Evolutionary conservation across 2,329 filamentous ascomycete genomes (phyloP), one percentile per base, ranked within the genome.

Genomic region (Hortaea sp.): DNA sequence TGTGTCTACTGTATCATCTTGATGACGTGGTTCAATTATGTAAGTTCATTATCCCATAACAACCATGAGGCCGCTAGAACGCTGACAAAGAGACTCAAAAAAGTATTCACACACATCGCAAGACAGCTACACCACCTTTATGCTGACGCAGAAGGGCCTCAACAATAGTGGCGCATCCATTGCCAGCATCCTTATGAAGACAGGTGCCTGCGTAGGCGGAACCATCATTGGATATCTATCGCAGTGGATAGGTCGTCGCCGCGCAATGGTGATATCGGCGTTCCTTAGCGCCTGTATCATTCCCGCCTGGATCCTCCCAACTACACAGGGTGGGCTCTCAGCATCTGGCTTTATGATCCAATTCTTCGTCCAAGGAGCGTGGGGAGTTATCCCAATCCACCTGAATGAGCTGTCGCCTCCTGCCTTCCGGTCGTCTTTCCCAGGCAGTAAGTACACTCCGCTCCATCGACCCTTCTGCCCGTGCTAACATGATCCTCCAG

Each of bases 181-280:
- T n/a, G 84, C 84, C 11, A 83, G 78, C n/a, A 88, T 89, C 54
- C 66, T 89, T 48, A 88, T 87, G 81, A 88, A 88, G 67, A 79
- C 76, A 1, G 85, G 85, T 28, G 84, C 85, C 39, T 85, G 82
- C 55, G 77, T 87, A 1, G 85, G 84, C 31, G 84, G 84, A 28
- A 82, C 79, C 38, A 77, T 84, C 50, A 76, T 85, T 49, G 86
- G 85, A 20, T 89, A 88, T 62, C 57, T 80, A 6, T 86, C 81
- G 6, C 85, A 90, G 60, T 87, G 81, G 60, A 67, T 88, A 41
- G 86, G 85, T 10, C 82, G 85, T 31, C 79, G 85, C 28, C 75
- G 81, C 35, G 75, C 78, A 44, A 86, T 86, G 60, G 74, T 85
- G 46, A 63, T 68, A 39, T 35, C 32, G 32, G 71, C 80, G 1